phyloP scores from a whole-genome alignment of 345 rosid species.

The Melaleuca quinquenervia region DNA sequence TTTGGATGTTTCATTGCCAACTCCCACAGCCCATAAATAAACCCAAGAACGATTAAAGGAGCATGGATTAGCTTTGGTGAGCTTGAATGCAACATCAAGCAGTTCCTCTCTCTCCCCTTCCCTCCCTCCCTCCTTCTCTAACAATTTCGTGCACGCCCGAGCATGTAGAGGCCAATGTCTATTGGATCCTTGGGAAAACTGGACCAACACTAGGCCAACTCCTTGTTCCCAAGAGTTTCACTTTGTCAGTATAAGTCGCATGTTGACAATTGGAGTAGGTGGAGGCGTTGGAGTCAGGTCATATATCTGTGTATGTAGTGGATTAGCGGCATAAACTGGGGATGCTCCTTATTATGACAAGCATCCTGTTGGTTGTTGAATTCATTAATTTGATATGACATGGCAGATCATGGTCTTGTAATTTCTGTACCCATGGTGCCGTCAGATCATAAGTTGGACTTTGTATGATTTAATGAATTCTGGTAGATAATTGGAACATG shows the following conservation, averaged over 20 bases:
- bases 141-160: fast-evolving
- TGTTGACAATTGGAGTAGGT: not conserved
- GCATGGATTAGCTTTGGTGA: not conserved
- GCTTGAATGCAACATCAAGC: not conserved
- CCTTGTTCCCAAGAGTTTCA: not conserved
- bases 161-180: not conserved
- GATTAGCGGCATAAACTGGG: not conserved
- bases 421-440: not conserved
- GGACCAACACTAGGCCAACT: not conserved
- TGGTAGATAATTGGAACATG: not conserved
- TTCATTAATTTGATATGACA: not conserved
- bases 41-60: not conserved
- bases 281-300: not conserved
- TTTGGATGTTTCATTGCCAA: not conserved
- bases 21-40: not conserved
- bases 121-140: not conserved
- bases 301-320: not conserved
- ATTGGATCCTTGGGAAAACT: not conserved
- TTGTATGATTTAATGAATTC: not conserved
- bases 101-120: not conserved
- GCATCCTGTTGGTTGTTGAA: not conserved
- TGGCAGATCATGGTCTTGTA: not conserved
- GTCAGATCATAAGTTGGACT: not conserved
- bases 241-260: not conserved
- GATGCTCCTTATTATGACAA: not conserved